These are phyloP conservation scores for Phylloporus sp. DNA, from an alignment of 768 basidiomycete genomes.

Conservation along the genomic window DNA sequence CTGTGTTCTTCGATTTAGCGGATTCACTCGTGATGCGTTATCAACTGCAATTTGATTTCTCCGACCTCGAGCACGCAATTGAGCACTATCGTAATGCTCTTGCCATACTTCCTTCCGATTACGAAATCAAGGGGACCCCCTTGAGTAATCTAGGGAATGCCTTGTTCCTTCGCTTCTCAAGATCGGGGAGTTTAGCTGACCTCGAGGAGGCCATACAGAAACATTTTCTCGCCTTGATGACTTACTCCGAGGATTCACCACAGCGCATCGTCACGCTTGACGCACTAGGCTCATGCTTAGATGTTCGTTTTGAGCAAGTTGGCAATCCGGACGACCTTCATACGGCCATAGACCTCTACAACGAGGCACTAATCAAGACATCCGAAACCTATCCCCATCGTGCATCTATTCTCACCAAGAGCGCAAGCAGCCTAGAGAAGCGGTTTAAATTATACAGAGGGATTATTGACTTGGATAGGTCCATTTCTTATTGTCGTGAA, in stretches of 20 bases:
- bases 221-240: constrained; percentile 19
- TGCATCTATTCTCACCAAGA: constrained; percentile 11
- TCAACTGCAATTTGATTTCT: constrained; percentile 10
- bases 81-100: constrained; percentile 22
- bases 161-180: constrained; percentile 23
- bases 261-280: constrained; percentile 18
- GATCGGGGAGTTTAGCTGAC: constrained; percentile 10
- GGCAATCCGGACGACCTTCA: constrained; percentile 23
- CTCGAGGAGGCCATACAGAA: constrained; percentile 29
- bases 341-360: constrained; percentile 22
- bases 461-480: constrained; percentile 22
- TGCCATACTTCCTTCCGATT: constrained; percentile 11
- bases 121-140: constrained; percentile 11
- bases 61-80: constrained; percentile 30
- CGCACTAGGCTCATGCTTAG: constrained; percentile 21
- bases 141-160: constrained; percentile 23
- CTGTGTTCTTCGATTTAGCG: constrained; percentile 25
- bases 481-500: constrained; percentile 24
- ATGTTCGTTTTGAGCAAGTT: constrained; percentile 23
- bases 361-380: constrained; percentile 22
- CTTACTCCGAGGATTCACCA: constrained; percentile 9
- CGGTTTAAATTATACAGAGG: constrained; percentile 16
- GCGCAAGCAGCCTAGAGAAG: constrained; percentile 14
- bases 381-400: constrained; percentile 16
- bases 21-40: constrained; percentile 27